Percentiles rank a stretch among this genome's conserved stretches.
Evolutionary conservation across 495 filamentous ascomycete species (phyloP).

Genomic region (Trichoderma erinaceum): DNA sequence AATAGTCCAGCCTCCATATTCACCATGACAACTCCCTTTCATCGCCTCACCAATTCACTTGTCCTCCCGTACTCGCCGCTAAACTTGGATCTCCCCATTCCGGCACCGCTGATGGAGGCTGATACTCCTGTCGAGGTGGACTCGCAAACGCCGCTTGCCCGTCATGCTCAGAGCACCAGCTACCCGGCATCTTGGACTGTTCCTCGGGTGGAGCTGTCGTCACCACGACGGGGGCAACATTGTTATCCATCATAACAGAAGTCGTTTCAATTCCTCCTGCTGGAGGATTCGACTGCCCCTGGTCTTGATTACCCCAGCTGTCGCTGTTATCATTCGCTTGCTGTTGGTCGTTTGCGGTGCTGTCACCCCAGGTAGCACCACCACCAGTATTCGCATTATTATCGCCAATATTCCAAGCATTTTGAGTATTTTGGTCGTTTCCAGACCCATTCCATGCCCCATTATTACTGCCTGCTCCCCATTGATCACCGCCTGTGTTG

Average conservation of each 20-base stretch:
- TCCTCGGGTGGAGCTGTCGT: not conserved
- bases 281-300: not conserved
- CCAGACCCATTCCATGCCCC: not conserved
- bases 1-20: not conserved
- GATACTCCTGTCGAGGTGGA: not conserved
- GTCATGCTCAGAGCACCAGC: constrained; percentile 1
- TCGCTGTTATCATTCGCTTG: constrained; percentile 12
- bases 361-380: not conserved
- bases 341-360: not conserved
- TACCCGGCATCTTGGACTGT: constrained; percentile 12
- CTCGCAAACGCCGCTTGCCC: not conserved
- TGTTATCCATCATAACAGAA: not conserved
- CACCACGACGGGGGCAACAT: not conserved
- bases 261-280: not conserved
- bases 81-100: not conserved
- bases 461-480: not conserved
- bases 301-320: constrained; percentile 16
- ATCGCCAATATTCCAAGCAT: not conserved
- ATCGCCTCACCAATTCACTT: not conserved
- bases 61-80: not conserved
- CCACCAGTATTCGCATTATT: constrained; percentile 1
- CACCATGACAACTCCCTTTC: not conserved
- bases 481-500: not conserved
- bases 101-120: not conserved
- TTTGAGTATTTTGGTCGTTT: not conserved